Conservation (phyloP, 305 asterid genomes). For the Fraxinus angustifolia region DNA sequence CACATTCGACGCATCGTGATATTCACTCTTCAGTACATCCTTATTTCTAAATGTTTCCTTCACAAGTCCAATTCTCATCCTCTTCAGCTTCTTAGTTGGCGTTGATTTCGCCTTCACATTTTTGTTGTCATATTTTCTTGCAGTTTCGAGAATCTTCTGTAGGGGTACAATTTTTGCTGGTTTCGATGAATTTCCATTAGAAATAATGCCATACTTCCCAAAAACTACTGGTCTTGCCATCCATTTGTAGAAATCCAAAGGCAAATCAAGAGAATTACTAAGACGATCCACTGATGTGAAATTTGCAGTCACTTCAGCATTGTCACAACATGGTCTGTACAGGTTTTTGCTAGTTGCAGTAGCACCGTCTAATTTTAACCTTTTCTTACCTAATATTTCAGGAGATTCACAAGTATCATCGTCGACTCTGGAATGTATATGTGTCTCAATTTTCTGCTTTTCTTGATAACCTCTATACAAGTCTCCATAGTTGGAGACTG, state of each 20-base stretch:
- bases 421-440: constrained; percentile 23
- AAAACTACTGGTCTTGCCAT: constrained; percentile 45
- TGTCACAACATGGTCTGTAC: constrained; percentile 21
- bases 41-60: constrained; percentile 19
- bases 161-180: constrained; percentile 49
- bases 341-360: constrained; percentile 25
- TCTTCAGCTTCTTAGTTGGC: constrained; percentile 29
- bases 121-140: constrained; percentile 25
- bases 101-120: constrained; percentile 25
- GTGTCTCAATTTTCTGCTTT: constrained; percentile 28
- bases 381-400: constrained; percentile 36
- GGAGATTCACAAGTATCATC: constrained; percentile 26
- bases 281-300: constrained; percentile 28
- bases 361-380: constrained; percentile 31
- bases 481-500: constrained; percentile 26
- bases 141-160: constrained; percentile 33
- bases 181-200: constrained; percentile 45
- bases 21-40: constrained; percentile 27
- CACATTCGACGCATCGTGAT: not conserved
- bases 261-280: constrained; percentile 24
- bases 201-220: constrained; percentile 60
- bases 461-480: constrained; percentile 22
- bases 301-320: constrained; percentile 30
- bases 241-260: constrained; percentile 23
- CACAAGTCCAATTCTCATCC: constrained; percentile 22